Evolutionary conservation across 768 basidiomycete genomes (phyloP), one percentile per base, ranked within the genome.

Genomic region (Tylopilus balloui): DNA sequence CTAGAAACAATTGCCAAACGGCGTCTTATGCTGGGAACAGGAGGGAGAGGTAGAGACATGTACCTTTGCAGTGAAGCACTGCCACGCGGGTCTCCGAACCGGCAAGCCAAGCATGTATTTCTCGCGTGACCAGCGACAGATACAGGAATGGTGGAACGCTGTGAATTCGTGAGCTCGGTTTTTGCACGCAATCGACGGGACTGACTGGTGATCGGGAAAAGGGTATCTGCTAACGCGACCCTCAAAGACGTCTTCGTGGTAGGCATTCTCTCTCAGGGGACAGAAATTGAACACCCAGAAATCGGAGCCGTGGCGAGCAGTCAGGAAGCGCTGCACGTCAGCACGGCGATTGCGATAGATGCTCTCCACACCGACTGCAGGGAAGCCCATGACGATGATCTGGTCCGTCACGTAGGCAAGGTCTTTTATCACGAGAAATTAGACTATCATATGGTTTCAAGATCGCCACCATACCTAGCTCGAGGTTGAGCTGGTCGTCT

Each of bases 261-360:
- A 95, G 6, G 81, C 77, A 62, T 93, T 93, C 66, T 93, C 92
- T 53, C 72, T 75, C 8, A 84, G 58, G 0, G 91, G 90, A 55
- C 91, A 93, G 51, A 93, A 82, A 65, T 95, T 93, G 75, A 89
- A 92, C 10, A 93, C 79, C 84, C 89, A 88, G 63, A 80, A 93
- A 59, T 89, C 82, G 58, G 81, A 75, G 5, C 80, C 79, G 59
- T 92, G 89, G 39, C 83, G 73, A 45, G 80, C 71, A 23, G 87
- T 81, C 6, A 92, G 73, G 64, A 93, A 92, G 34, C 74, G 76
- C 54, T 82, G 81, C 2, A 84, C 86, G 60, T 93, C 88, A 23
- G 83, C 79, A 31, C 86, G 73, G 28, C 73, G 76, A 60, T 95
- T 95, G 36, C 92, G 77, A 57, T 95, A 95, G 34, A 88, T 63